Percentiles rank a stretch among this genome's conserved stretches.
Evolutionary conservation across 1,284 basidiomycete species (phyloP).

Genomic region (Irpex rosettiformis): DNA sequence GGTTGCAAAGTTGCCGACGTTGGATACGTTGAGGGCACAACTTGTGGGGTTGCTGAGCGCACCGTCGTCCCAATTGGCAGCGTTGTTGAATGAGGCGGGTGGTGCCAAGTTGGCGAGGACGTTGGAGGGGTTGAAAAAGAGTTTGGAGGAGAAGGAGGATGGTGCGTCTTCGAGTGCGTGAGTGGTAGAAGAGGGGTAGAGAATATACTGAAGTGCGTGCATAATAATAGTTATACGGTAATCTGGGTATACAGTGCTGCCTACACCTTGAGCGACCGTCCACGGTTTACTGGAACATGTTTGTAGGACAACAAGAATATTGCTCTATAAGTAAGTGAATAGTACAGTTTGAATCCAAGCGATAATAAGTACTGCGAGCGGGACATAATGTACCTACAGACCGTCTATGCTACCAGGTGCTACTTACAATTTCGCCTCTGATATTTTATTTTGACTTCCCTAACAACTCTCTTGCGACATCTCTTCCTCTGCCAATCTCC

Average conservation of each 20-base stretch:
- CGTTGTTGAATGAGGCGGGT: slow-evolving; percentile 66
- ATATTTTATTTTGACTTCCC: neutral
- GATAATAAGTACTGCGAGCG: neutral
- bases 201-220: neutral
- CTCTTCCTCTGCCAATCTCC: slow-evolving; percentile 37
- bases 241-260: neutral
- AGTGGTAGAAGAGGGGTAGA: neutral
- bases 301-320: neutral
- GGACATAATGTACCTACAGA: neutral
- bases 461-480: slow-evolving; percentile 33
- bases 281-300: too few species aligned
- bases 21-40: slow-evolving; percentile 71
- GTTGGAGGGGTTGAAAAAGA: slow-evolving; percentile 73
- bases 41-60: slow-evolving; percentile 72
- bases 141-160: slow-evolving; percentile 53
- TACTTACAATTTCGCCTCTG: neutral
- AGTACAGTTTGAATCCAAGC: neutral
- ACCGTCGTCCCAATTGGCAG: slow-evolving; percentile 67
- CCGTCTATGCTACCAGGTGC: neutral
- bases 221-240: neutral
- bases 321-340: neutral
- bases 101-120: slow-evolving; percentile 73
- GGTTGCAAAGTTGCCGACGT: slow-evolving; percentile 63
- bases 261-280: neutral
- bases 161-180: slow-evolving; percentile 2